Evolutionary conservation across 2,329 filamentous ascomycete genomes (phyloP).

Genomic region (Penicillium sp.): DNA sequence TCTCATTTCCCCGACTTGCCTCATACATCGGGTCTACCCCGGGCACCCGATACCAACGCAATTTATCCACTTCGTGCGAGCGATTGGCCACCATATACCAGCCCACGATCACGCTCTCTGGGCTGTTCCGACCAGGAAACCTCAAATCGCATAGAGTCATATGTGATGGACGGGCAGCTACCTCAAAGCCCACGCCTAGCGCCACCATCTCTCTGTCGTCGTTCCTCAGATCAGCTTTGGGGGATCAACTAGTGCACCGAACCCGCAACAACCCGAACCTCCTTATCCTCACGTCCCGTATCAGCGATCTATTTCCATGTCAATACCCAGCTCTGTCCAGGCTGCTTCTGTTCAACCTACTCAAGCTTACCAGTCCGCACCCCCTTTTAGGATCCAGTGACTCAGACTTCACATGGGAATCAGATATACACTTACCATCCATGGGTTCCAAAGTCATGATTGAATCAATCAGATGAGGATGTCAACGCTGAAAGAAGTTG

Average conservation of each 20-base stretch:
- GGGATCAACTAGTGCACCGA: background rate
- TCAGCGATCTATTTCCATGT: conserved; percentile 24
- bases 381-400: conserved; percentile 7
- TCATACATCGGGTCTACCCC: conserved; percentile 17
- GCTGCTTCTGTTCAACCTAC: background rate
- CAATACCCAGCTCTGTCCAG: conserved; percentile 10
- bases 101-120: conserved; percentile 28
- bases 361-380: conserved; percentile 11
- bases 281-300: conserved; percentile 9
- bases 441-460: background rate
- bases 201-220: conserved; percentile 8
- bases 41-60: conserved; percentile 20
- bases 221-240: conserved; percentile 25
- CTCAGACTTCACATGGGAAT: conserved; percentile 2
- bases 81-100: conserved; percentile 30
- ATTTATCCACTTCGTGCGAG: conserved; percentile 27
- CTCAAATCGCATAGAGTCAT: conserved; percentile 26
- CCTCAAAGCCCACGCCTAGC: conserved; percentile 11
- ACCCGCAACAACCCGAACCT: background rate
- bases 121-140: conserved; percentile 30
- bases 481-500: background rate
- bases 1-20: conserved; percentile 24
- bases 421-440: background rate
- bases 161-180: conserved; percentile 16
- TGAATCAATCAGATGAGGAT: background rate